Evolutionary conservation across 2,329 filamentous ascomycete species (phyloP).

Genomic region (Hypoxylon sp.): DNA sequence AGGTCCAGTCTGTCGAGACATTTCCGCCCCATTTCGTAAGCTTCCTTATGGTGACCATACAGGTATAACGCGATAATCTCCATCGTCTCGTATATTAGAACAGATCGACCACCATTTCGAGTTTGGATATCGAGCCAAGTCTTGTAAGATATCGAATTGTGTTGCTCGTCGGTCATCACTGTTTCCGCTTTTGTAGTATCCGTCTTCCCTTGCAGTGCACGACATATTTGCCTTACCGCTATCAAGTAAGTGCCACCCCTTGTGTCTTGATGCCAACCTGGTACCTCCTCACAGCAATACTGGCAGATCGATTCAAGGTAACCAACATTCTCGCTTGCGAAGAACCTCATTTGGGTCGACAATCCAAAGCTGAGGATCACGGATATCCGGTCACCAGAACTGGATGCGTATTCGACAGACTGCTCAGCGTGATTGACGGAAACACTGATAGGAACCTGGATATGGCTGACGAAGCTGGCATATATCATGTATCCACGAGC

Average conservation of each 20-base stretch:
- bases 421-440: constrained; percentile 74
- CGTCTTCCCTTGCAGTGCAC: constrained; percentile 84
- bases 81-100: constrained; percentile 78
- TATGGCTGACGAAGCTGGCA: constrained; percentile 78
- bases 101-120: constrained; percentile 73
- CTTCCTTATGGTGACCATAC: constrained; percentile 73
- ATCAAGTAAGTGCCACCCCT: constrained; percentile 80
- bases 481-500: constrained; percentile 79
- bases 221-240: constrained; percentile 74
- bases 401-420: constrained; percentile 75
- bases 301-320: constrained; percentile 80
- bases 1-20: constrained; percentile 64
- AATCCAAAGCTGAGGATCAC: constrained; percentile 81
- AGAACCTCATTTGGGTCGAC: constrained; percentile 76
- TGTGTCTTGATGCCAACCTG: constrained; percentile 79
- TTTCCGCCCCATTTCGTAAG: constrained; percentile 69
- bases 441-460: constrained; percentile 73
- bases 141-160: constrained; percentile 72
- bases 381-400: constrained; percentile 78
- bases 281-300: constrained; percentile 80
- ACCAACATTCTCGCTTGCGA: constrained; percentile 76
- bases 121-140: constrained; percentile 68
- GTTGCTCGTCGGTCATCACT: constrained; percentile 78
- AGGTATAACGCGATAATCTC: constrained; percentile 75
- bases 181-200: constrained; percentile 63